phyloP scores from a whole-genome alignment of 2,329 filamentous ascomycete genomes.

The Simplicillium sp. region DNA sequence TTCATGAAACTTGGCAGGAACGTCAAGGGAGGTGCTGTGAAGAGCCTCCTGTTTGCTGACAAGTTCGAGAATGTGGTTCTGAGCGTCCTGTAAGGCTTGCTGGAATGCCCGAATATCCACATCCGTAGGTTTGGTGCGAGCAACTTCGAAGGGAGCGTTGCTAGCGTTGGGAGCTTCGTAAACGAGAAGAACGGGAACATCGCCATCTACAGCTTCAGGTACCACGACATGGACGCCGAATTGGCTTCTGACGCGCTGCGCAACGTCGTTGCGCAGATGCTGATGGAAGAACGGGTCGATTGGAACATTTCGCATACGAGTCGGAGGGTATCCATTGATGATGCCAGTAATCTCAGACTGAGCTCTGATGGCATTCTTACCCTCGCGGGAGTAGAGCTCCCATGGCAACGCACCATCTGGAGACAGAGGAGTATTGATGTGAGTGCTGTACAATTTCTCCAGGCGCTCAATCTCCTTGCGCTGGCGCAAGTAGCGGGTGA shows the following conservation, averaged over 20 bases:
- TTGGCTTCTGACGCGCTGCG: slow-evolving; percentile 53
- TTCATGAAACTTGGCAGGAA: slow-evolving; percentile 54
- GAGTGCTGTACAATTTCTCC: slow-evolving; percentile 71
- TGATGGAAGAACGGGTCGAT: slow-evolving; percentile 75
- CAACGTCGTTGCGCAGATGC: slow-evolving; percentile 57
- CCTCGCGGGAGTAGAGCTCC: slow-evolving; percentile 81
- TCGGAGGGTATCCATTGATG: slow-evolving; percentile 64
- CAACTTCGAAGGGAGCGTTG: slow-evolving; percentile 39
- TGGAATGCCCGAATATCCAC: slow-evolving; percentile 44
- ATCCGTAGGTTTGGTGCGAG: slow-evolving; percentile 41
- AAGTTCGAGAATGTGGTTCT: slow-evolving; percentile 46
- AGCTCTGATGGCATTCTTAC: slow-evolving; percentile 71
- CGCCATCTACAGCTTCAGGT: slow-evolving; percentile 51
- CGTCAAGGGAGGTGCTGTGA: slow-evolving; percentile 40
- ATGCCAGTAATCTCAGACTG: slow-evolving; percentile 67
- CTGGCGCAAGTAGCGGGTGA: slow-evolving; percentile 81
- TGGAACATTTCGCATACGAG: slow-evolving; percentile 55
- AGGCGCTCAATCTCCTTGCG: slow-evolving; percentile 74
- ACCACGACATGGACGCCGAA: slow-evolving; percentile 67
- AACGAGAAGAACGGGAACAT: slow-evolving; percentile 59
- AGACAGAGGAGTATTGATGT: slow-evolving; percentile 71
- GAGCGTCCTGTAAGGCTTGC: slow-evolving; percentile 44
- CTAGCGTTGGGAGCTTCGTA: slow-evolving; percentile 55
- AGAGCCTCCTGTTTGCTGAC: slow-evolving; percentile 51
- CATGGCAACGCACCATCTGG: slow-evolving; percentile 65